Evolutionary conservation across 1,139 yeast species (phyloP), one percentile per base, ranked within the genome.

Genomic region (Blastobotrys malaysiensis): DNA sequence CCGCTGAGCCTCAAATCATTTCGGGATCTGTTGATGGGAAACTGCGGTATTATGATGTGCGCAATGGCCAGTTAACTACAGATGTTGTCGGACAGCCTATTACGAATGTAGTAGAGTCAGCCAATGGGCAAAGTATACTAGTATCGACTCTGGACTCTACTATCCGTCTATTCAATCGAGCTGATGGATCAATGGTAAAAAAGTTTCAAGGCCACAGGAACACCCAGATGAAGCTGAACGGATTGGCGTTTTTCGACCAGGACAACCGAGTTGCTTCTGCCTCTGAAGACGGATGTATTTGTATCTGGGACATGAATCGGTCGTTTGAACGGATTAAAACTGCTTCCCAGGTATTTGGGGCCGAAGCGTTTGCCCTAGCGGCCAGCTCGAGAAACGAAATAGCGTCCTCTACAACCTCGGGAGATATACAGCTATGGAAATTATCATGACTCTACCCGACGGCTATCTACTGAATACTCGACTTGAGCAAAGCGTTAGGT

Each of bases 211-310:
- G 73, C 18, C 73, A 70, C 46, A 51, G 31, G 18, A 67, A 69
- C 52, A 55, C 54, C 7, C 62, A 62, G 52, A 65, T 62, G 46
- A 63, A 72, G 9, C 54, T 65, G 39, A 50, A 50, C 9, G 46
- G 47, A 13, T 39, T 55, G 1, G 52, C 50, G 22, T 62, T 68
- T 48, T 58, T 60, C 16, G 57, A 54, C n/a, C 59, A 87, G 70
- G 96, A 96, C 1, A 77, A 88, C 6, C 75, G 88, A 58, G 78
- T 88, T 1, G 88, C 88, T 0, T 86, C 95, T 3, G 95, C 95
- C 0, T 81, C 95, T 5, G 97, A 89, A 66, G 96, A 89, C 68
- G 97, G 97, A 51, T 84, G 84, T 61, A 80, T 90, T 51, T 88
- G 86, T 67, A 82, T 88, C 20, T 90, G 97, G 97, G 96, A 89